Evolutionary conservation across 164 flowering plant genomes (phyloP), one percentile per base, ranked within the genome.

Genomic region (Cinnamomum chago): DNA sequence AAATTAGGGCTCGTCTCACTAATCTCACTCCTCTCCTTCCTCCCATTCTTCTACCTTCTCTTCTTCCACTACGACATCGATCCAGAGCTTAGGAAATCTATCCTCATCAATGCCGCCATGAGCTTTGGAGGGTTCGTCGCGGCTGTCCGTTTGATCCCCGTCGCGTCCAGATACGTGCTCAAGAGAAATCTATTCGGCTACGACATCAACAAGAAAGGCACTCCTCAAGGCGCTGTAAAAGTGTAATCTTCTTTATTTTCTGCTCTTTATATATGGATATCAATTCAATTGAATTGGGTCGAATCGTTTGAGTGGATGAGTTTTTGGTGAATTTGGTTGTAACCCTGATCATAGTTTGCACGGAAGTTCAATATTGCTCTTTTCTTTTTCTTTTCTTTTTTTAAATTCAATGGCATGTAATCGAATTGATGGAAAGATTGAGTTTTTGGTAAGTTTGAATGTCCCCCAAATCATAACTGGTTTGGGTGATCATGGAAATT

Each of bases 151-250:
- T 51, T 90, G 90, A 95, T 95, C 40, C 99, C 99, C 0, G 94
- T 95, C 17, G 94, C 95, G 5, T 84, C 97, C 1, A 80, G 79
- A 67, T 93, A 88, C 77, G 88, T 93, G 4, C 68, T 86, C 68
- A 83, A 88, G 74, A 83, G 97, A 14, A 88, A 85, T 81, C 68
- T 95, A 66, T 93, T 87, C 73, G 97, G 97, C 6, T 90, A 80
- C 67, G 97, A 95, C 70, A 93, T 95, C 72, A 95, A 95, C 78
- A 95, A 95, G 87, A 88, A 82, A 73, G 98, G 97, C 10, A 89
- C 97, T 18, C 90, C 95, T 78, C 90, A 84, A 68, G 99, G 97
- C 9, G 69, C 87, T 17, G 77, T 93, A 58, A 89, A 90, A 92
- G 97, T 95, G 99, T 95, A 73, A 74, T 79, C 60, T 17, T 68